Conservation (phyloP, 1,139 yeast species). For the Suhomyces yuchorum region DNA sequence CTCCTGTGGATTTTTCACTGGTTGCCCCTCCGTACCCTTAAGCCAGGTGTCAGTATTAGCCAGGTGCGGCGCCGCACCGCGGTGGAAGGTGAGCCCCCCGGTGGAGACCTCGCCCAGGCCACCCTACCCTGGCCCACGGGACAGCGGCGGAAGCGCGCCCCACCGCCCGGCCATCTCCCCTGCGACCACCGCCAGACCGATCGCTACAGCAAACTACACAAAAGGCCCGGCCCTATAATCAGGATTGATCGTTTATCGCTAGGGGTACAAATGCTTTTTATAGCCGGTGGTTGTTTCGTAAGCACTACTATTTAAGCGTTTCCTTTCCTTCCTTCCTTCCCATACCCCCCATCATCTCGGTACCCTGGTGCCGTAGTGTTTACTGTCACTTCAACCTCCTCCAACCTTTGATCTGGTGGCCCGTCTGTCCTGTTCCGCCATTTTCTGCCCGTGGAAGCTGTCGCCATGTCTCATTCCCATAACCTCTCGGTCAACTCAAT, state of each 20-base stretch:
- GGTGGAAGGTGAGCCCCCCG: not conserved
- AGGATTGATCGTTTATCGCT: slow-evolving; percentile 16
- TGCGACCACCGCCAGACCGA: not conserved
- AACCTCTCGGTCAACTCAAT: slow-evolving; percentile 42
- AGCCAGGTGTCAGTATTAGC: not conserved
- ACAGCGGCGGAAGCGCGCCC: no score
- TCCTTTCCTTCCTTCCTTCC: slow-evolving; percentile 3
- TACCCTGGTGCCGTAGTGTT: not conserved
- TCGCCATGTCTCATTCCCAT: slow-evolving; percentile 31
- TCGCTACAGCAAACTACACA: slow-evolving; percentile 14
- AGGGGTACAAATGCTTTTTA: slow-evolving; percentile 11
- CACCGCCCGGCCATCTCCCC: no score
- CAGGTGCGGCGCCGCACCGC: slow-evolving; percentile 1
- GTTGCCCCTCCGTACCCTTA: not conserved
- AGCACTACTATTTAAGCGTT: slow-evolving; percentile 7
- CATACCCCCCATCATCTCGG: slow-evolving; percentile 1
- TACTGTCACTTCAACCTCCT: not conserved
- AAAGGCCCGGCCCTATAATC: slow-evolving; percentile 14
- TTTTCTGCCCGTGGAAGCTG: not conserved
- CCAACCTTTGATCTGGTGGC: not conserved
- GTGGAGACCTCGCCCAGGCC: no score
- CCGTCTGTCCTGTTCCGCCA: not conserved
- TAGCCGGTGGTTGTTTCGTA: slow-evolving; percentile 10
- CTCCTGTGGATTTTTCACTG: not conserved
- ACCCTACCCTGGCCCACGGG: no score